A percentile compares a stretch with the other conserved stretches of the same genome.
These are phyloP conservation scores for Dothidotthia symphoricarpi DNA, from an alignment of 2,329 filamentous ascomycete genomes.

Conservation along the genomic window DNA sequence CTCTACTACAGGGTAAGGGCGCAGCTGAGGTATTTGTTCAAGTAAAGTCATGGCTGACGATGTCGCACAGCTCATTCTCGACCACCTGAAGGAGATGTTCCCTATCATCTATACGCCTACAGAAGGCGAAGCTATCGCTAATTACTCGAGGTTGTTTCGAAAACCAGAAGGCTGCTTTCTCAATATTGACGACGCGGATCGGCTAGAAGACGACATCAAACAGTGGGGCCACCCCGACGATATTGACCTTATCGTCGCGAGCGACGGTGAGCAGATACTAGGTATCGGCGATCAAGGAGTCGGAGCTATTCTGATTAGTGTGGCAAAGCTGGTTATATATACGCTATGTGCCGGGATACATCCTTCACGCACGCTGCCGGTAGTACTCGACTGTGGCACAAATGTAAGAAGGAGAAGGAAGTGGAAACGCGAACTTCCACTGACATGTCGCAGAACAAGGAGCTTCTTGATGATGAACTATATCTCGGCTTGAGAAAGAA, in stretches of 20 bases:
- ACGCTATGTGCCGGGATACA: slow-evolving; percentile 86
- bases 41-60: slow-evolving; percentile 4
- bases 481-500: slow-evolving; percentile 73
- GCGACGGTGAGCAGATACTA: slow-evolving; percentile 71
- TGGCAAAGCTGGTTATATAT: slow-evolving; percentile 78
- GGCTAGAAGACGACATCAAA: slow-evolving; percentile 64
- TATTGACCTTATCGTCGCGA: slow-evolving; percentile 85
- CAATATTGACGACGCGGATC: slow-evolving; percentile 66
- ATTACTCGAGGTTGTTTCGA: slow-evolving; percentile 76
- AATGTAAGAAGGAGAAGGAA: slow-evolving; percentile 48
- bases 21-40: neutral
- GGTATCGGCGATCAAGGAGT: slow-evolving; percentile 89
- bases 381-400: slow-evolving; percentile 83
- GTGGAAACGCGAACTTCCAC: neutral
- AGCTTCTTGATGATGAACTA: slow-evolving; percentile 70
- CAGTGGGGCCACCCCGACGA: slow-evolving; percentile 70
- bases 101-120: slow-evolving; percentile 89
- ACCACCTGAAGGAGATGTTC: slow-evolving; percentile 84
- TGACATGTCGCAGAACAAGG: slow-evolving; percentile 56
- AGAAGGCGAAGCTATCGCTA: slow-evolving; percentile 82
- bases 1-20: slow-evolving; percentile 68
- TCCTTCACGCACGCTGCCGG: slow-evolving; percentile 72
- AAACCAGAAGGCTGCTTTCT: slow-evolving; percentile 78
- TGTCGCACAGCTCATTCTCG: slow-evolving; percentile 62
- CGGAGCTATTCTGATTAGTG: slow-evolving; percentile 78